Evolutionary conservation across 352 stramenopile species (phyloP).

Genomic region (Phytophthora lateralis): DNA sequence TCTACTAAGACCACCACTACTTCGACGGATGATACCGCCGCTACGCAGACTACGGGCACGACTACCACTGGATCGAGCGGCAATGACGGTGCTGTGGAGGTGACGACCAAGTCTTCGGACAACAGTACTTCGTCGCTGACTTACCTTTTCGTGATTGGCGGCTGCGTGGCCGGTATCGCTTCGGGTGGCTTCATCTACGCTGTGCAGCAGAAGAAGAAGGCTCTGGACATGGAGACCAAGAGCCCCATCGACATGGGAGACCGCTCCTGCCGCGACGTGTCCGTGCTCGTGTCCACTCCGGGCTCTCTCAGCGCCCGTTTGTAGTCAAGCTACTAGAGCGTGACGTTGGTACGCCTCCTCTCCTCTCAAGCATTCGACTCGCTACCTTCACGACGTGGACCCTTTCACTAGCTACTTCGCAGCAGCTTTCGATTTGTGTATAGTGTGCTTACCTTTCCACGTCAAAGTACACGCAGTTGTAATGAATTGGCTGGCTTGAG

Average conservation of each 20-base stretch:
- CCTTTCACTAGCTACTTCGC: slow-evolving; percentile 15
- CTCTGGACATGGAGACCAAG: slow-evolving; percentile 48
- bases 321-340: slow-evolving; percentile 15
- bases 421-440: slow-evolving; percentile 12
- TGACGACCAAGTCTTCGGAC: slow-evolving; percentile 57
- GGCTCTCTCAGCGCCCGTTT: slow-evolving; percentile 17
- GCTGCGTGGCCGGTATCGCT: slow-evolving; percentile 40
- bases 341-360: slow-evolving; percentile 5
- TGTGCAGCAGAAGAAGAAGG: slow-evolving; percentile 60
- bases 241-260: slow-evolving; percentile 36
- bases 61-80: slow-evolving; percentile 21
- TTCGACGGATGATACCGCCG: slow-evolving; percentile 12
- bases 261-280: slow-evolving; percentile 38
- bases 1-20: slow-evolving; percentile 14
- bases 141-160: slow-evolving; percentile 40
- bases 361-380: slow-evolving; percentile 22
- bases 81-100: slow-evolving; percentile 30
- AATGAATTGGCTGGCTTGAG: slow-evolving; percentile 19
- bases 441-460: slow-evolving; percentile 28
- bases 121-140: slow-evolving; percentile 33
- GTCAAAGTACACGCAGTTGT: slow-evolving; percentile 26
- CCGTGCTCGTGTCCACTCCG: slow-evolving; percentile 45
- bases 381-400: slow-evolving; percentile 34
- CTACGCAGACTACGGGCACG: slow-evolving; percentile 24
- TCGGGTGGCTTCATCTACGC: slow-evolving; percentile 51